Evolutionary conservation across 305 asterid species (phyloP).

Genomic region (Fraxinus albicans): DNA sequence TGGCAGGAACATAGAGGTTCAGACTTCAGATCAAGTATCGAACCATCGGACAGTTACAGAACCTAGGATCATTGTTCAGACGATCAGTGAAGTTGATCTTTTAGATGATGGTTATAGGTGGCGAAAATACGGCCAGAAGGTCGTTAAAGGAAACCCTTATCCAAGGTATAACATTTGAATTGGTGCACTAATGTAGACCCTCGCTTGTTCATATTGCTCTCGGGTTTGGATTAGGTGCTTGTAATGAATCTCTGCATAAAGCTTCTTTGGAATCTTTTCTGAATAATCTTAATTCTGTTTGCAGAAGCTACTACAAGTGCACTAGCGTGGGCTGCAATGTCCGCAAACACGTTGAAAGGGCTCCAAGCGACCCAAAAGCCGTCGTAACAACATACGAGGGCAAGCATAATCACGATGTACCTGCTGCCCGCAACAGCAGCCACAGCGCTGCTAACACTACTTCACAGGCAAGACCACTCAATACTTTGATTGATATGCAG

Average conservation of each 20-base stretch:
- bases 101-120: constrained; percentile 90
- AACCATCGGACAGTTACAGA: constrained; percentile 76
- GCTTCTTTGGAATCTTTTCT: not conserved
- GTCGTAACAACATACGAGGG: constrained; percentile 91
- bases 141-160: constrained; percentile 90
- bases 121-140: constrained; percentile 94
- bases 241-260: not conserved
- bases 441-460: constrained; percentile 46
- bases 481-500: constrained; percentile 30
- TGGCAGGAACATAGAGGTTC: constrained; percentile 59
- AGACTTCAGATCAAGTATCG: constrained; percentile 54
- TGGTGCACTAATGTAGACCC: not conserved
- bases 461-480: constrained; percentile 52
- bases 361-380: constrained; percentile 76
- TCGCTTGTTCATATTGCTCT: not conserved
- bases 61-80: constrained; percentile 87
- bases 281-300: constrained; percentile 15
- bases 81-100: constrained; percentile 88
- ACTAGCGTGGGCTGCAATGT: constrained; percentile 68
- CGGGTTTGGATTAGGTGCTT: not conserved
- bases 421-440: constrained; percentile 71
- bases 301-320: constrained; percentile 93
- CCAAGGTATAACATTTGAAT: constrained; percentile 57
- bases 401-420: constrained; percentile 83
- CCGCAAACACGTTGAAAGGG: constrained; percentile 88